Evolutionary conservation across 139 green algal genomes (phyloP), one percentile per base, ranked within the genome.

Genomic region (Tetratostichococcus sp.): DNA sequence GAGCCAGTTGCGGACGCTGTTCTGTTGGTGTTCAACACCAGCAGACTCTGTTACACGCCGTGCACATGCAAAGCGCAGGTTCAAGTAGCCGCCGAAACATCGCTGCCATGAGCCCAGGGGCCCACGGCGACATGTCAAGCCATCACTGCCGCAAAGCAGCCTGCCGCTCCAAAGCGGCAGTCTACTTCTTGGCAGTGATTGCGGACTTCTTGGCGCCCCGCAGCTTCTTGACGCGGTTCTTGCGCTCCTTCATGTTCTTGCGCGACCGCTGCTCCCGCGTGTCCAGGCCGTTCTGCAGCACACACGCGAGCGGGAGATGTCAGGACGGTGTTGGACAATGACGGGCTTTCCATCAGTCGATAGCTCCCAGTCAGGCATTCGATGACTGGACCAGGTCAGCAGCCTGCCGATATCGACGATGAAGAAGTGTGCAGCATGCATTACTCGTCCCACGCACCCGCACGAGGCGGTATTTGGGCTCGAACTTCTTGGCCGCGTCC

Each of bases 181-280:
- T 26, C 50, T 62, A 62, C 50, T 62, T 62, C 50, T 62, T 62
- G 50, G 50, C 50, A 17, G 50, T 62, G 19, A 62, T 42, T 74
- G 80, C 43, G 35, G 73, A 80, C 91, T 98, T 98, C 89, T 98
- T 98, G 72, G 87, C 79, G 72, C 96, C 96, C 67, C 96, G 90
- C 50, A 98, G 74, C 87, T 96, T 97, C 87, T 93, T 96, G 59
- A 87, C 81, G 59, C 96, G 88, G 92, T 98, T 99, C 86, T 98
- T 98, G 35, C 94, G 79, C 91, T 99, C 96, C 94, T 99, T 99
- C 82, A 96, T 97, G 88, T 99, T 94, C 92, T 99, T 99, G 43
- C 96, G 85, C n/a, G 90, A 96, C 89, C 92, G 94, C 65, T 92
- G 79, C 35, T 95, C 83, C 71, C 85, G 87, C 75, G 90, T 89